Percentiles rank a stretch among this genome's conserved stretches.
phyloP scores from a whole-genome alignment of 1,284 basidiomycete genomes.

The Taiwanofungus camphoratus region DNA sequence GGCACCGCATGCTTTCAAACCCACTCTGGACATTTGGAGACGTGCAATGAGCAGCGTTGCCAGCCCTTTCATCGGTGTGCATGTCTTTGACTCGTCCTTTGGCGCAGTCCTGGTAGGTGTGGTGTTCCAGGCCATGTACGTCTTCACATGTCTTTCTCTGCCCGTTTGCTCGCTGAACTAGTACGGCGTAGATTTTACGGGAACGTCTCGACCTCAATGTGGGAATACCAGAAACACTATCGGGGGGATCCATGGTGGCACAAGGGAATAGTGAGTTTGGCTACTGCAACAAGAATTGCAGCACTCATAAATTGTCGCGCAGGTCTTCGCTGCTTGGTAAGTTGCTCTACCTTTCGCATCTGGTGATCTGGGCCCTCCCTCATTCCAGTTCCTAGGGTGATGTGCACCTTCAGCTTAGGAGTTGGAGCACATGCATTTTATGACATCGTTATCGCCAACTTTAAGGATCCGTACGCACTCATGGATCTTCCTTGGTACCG shows the following conservation, averaged over 20 bases:
- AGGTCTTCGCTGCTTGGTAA: background rate
- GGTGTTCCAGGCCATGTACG: background rate
- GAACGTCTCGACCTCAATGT: background rate
- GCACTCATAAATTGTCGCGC: background rate
- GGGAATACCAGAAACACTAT: background rate
- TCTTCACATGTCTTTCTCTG: background rate
- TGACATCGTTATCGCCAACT: background rate
- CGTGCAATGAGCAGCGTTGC: slow-evolving; percentile 2
- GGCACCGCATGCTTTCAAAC: too few relatives aligned
- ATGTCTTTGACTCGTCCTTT: background rate
- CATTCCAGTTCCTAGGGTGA: background rate
- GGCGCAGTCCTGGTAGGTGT: background rate
- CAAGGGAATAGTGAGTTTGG: background rate
- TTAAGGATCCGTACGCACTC: background rate
- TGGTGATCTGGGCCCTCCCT: too few relatives aligned
- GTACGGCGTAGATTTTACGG: background rate
- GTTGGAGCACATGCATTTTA: background rate
- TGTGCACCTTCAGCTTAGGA: background rate
- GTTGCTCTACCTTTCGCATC: background rate
- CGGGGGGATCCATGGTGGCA: background rate
- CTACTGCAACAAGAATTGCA: background rate
- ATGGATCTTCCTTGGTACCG: background rate
- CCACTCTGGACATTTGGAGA: too few relatives aligned
- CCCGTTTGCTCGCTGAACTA: background rate
- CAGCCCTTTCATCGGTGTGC: background rate